phyloP scores from a whole-genome alignment of 768 basidiomycete genomes.

The Boletus sp. region DNA sequence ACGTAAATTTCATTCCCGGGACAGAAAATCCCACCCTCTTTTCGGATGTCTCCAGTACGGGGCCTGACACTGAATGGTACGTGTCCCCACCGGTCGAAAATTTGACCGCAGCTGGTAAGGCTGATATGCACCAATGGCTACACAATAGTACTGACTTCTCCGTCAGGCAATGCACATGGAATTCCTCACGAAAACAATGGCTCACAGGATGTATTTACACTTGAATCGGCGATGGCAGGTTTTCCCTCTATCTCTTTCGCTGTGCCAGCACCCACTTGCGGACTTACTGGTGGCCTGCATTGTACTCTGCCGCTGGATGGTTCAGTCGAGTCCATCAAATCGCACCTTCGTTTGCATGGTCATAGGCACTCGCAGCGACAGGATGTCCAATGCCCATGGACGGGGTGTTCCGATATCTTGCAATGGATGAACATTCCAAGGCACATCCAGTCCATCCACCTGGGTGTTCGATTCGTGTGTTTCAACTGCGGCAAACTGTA shows the following conservation, averaged over 20 bases:
- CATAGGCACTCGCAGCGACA: constrained; percentile 2
- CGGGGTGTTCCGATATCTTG: constrained; percentile 1
- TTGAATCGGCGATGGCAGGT: not conserved
- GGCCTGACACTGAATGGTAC: not conserved
- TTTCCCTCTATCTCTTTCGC: not conserved
- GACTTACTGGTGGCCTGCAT: not conserved
- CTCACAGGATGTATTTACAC: not conserved
- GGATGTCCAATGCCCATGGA: constrained; percentile 9
- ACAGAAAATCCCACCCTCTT: not conserved
- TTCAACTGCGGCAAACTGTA: constrained; percentile 5
- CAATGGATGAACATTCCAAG: constrained; percentile 6
- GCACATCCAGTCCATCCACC: constrained; percentile 9
- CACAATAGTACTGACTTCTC: not conserved
- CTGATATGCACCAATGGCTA: not conserved
- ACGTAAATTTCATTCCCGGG: not conserved
- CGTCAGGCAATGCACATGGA: not conserved
- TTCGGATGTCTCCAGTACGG: too few species aligned
- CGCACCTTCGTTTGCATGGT: constrained; percentile 13
- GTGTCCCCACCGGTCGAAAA: not conserved
- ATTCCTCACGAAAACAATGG: not conserved
- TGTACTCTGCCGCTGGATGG: constrained; percentile 1
- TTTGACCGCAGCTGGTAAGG: not conserved
- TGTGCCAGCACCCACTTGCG: not conserved
- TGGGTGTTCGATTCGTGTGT: constrained; percentile 1
- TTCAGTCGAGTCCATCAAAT: not conserved